phyloP scores from a whole-genome alignment of 1,284 basidiomycete genomes.

The Amylostereum areolatum region DNA sequence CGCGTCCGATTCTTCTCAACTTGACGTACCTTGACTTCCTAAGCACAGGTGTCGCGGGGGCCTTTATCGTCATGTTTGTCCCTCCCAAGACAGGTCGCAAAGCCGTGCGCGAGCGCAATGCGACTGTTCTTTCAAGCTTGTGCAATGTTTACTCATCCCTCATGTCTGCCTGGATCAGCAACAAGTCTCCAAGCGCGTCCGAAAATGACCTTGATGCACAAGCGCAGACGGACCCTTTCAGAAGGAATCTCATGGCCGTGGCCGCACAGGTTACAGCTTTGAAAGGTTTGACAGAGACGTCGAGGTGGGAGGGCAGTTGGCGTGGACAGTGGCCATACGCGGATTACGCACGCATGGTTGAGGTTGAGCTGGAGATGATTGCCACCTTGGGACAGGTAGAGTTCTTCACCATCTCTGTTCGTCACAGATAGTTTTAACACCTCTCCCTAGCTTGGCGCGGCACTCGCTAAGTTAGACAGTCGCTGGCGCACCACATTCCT shows the following conservation, averaged over 20 bases:
- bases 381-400: constrained; percentile 33
- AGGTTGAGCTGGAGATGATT: constrained; percentile 39
- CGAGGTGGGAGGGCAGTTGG: constrained; percentile 43
- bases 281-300: constrained; percentile 29
- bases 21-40: neutral
- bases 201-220: constrained; percentile 12
- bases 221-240: constrained; percentile 22
- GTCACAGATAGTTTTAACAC: neutral
- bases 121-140: constrained; percentile 31
- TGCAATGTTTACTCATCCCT: constrained; percentile 36
- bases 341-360: constrained; percentile 37
- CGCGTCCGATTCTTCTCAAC: neutral
- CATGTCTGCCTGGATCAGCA: constrained; percentile 38
- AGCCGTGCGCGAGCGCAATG: constrained; percentile 41
- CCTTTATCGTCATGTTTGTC: constrained; percentile 44
- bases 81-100: constrained; percentile 44
- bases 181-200: constrained; percentile 9
- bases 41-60: constrained; percentile 33
- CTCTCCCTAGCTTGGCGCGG: constrained; percentile 30
- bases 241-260: constrained; percentile 25
- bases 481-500: constrained; percentile 31
- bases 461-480: constrained; percentile 34
- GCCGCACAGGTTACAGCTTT: constrained; percentile 32
- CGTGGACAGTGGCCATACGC: constrained; percentile 45
- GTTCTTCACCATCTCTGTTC: neutral